phyloP scores from a whole-genome alignment of 306 rosid species.

The Quillaja saponaria region DNA sequence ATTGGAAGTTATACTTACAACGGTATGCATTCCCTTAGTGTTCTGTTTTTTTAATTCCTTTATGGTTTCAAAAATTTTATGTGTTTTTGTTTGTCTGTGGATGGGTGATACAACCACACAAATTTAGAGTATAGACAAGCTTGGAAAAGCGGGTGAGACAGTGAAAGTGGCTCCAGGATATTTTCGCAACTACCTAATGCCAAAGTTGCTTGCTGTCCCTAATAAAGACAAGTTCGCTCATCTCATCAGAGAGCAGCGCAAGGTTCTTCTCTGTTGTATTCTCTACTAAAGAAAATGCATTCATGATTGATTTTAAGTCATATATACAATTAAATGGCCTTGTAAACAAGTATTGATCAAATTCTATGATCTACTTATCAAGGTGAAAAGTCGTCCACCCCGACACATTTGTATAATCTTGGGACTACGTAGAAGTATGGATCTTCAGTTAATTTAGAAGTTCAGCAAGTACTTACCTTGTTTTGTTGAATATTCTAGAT shows the following conservation, averaged over 20 bases:
- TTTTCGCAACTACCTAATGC: slow-evolving; percentile 95
- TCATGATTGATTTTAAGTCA: too few species aligned
- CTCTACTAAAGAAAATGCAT: too few species aligned
- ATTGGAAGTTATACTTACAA: slow-evolving; percentile 79
- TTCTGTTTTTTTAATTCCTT: neutral
- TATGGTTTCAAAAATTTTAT: neutral
- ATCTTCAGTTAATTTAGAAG: too few species aligned
- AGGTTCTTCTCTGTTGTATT: slow-evolving; percentile 40
- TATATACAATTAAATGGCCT: too few species aligned
- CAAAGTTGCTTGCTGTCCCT: slow-evolving; percentile 87
- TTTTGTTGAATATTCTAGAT: too few species aligned
- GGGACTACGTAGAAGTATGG: too few species aligned
- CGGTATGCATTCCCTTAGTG: slow-evolving; percentile 40
- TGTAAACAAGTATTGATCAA: too few species aligned
- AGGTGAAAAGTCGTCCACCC: too few species aligned
- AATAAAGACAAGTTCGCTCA: slow-evolving; percentile 81
- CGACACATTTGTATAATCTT: too few species aligned
- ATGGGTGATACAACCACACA: slow-evolving; percentile 22
- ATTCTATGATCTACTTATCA: too few species aligned
- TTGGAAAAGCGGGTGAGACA: slow-evolving; percentile 81
- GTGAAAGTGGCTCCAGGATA: slow-evolving; percentile 90
- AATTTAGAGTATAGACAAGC: slow-evolving; percentile 65
- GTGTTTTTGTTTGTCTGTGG: neutral
- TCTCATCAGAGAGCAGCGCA: slow-evolving; percentile 73
- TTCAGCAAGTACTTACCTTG: too few species aligned